These are phyloP conservation scores for Tephrocybe rancida DNA, from an alignment of 768 basidiomycete species.

Conservation along the genomic window DNA sequence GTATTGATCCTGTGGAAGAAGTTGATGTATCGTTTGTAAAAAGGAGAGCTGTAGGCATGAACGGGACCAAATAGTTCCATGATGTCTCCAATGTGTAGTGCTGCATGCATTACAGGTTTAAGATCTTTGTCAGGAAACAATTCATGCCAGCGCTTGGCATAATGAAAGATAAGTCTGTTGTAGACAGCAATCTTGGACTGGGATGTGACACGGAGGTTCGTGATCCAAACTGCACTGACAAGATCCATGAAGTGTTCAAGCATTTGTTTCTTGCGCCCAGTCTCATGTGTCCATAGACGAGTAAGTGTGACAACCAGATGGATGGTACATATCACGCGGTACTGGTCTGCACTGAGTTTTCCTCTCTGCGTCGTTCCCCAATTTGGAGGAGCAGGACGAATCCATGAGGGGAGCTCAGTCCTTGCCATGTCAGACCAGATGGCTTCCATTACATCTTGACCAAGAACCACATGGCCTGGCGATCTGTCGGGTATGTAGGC, in stretches of 20 bases:
- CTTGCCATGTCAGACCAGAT: slow-evolving; percentile 26
- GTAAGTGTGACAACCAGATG: slow-evolving; percentile 35
- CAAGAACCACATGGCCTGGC: slow-evolving; percentile 23
- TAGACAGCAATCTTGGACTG: slow-evolving; percentile 7
- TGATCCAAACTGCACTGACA: slow-evolving; percentile 22
- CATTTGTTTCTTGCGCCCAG: slow-evolving; percentile 15
- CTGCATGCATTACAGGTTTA: slow-evolving; percentile 30
- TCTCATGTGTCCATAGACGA: slow-evolving; percentile 31
- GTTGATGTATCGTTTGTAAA: slow-evolving; percentile 22
- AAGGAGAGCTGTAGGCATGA: slow-evolving; percentile 19
- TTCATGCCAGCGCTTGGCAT: slow-evolving; percentile 17
- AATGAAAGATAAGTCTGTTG: slow-evolving; percentile 19
- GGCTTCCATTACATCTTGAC: slow-evolving; percentile 27
- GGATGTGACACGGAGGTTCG: slow-evolving; percentile 17
- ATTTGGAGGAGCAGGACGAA: slow-evolving; percentile 19
- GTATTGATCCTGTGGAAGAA: no score
- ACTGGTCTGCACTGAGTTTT: no score
- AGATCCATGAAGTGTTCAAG: slow-evolving; percentile 34
- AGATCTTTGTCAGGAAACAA: slow-evolving; percentile 27
- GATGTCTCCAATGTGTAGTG: slow-evolving; percentile 29
- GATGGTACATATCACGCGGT: slow-evolving; percentile 30
- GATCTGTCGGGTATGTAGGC: background rate
- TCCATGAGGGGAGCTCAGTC: slow-evolving; percentile 27
- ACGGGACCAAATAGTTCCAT: slow-evolving; percentile 29
- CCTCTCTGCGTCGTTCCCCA: slow-evolving; percentile 23